Base-by-base conservation (phyloP, 345 rosid genomes). In the Schrenkiella parvula region DNA sequence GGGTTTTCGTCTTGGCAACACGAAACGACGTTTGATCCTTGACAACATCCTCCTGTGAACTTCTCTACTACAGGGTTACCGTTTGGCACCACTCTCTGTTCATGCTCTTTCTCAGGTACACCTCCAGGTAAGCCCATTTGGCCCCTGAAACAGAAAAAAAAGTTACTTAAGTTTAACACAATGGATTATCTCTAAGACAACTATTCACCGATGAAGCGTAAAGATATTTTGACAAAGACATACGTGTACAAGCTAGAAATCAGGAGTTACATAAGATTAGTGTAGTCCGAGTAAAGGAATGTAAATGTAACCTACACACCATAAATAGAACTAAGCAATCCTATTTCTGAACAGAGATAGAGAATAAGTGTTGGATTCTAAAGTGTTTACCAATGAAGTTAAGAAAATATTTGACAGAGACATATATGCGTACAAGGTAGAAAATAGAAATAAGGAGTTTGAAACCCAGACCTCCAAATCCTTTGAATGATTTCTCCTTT, bases 401-500 rank as follows among this genome's bases (percentile, higher is more conserved):
- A 37, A 35, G 5, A 15, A 1, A 4, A n/a, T 15, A 5, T 4
- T 39, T 15, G 52, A 22, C 29, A 19, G 3, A 46, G 65, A 9
- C 14, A 46, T 46, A 28, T 28, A 4, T 28, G 31, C n/a, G n/a
- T 28, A 28, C 31, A 28, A 28, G 47, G 38, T 21, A 60, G 34
- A 34, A 32, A 41, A 23, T 8, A 46, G 4, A 17, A 18, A 46
- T 9, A 29, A 28, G 2, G 34, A 18, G 37, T 57, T 29, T 61
- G 37, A 70, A 11, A 54, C 54, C 61, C 5, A 69, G 48, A 93
- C 98, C 98, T 93, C 96, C 90, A 91, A 64, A 93, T 84, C 62
- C 95, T 84, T 74, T 86, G 87, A 37, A 93, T 83, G 41, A 86
- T 80, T 64, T 79, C 77, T 69, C 97, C 97, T 76, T 86, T 82